These are phyloP conservation scores for Aspergillus fructus DNA, from an alignment of 2,329 filamentous ascomycete genomes.

Conservation along the genomic window DNA sequence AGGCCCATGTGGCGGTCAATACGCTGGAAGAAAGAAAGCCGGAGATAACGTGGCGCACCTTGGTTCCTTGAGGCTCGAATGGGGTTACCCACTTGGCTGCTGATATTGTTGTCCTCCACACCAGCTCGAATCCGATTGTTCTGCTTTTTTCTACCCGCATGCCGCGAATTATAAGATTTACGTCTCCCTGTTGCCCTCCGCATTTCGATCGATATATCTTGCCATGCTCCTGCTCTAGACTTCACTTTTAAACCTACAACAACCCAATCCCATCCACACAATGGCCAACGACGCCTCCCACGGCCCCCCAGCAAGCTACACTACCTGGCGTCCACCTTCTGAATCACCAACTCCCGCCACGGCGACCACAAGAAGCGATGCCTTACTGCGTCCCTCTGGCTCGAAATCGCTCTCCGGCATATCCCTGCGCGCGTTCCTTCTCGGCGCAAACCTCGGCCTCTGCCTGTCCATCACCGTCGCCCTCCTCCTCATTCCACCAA, in stretches of 20 bases:
- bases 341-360: conserved; percentile 8
- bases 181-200: neutral
- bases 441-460: conserved; percentile 43
- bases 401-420: conserved; percentile 45
- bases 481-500: conserved; percentile 20
- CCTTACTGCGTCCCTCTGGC: conserved; percentile 37
- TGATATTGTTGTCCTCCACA: neutral
- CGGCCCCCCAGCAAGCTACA: conserved; percentile 7
- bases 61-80: neutral
- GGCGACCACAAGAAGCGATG: conserved; percentile 22
- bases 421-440: conserved; percentile 44
- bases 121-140: neutral
- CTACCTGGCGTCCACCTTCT: conserved; percentile 17
- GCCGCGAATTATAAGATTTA: neutral
- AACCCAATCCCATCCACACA: neutral
- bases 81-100: too few species aligned
- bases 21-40: neutral
- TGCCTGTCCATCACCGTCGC: conserved; percentile 27
- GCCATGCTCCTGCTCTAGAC: neutral
- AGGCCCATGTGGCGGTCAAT: neutral
- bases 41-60: neutral
- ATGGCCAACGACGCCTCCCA: neutral
- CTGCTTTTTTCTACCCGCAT: neutral
- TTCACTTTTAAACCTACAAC: neutral
- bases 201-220: too few species aligned